These are phyloP conservation scores for Candida dajiaensis DNA, from an alignment of 805 yeast genomes.

Conservation along the genomic window DNA sequence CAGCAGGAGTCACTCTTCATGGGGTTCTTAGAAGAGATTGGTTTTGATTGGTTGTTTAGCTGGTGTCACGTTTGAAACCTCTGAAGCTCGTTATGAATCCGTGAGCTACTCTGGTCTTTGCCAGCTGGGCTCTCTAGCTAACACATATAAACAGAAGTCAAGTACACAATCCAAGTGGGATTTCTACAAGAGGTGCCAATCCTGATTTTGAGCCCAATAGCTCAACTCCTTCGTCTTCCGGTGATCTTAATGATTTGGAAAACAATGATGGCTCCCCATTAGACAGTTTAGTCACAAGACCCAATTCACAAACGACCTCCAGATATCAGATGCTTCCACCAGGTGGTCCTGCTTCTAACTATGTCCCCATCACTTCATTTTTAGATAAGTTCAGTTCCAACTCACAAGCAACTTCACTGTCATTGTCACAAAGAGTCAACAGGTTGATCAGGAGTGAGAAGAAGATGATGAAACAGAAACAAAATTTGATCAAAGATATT, in stretches of 20 bases:
- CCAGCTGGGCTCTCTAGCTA: neutral
- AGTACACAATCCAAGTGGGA: constrained; percentile 11
- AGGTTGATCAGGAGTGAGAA: constrained; percentile 36
- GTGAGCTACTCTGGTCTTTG: neutral
- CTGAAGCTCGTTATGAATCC: neutral
- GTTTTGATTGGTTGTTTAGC: neutral
- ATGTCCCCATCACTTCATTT: constrained; percentile 20
- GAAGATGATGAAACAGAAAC: constrained; percentile 30
- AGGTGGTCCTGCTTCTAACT: constrained; percentile 2
- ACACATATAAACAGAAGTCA: constrained; percentile 2
- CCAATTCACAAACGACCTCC: constrained; percentile 5
- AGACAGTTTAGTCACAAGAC: constrained; percentile 14
- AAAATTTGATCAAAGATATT: constrained; percentile 35
- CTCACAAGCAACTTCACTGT: constrained; percentile 20
- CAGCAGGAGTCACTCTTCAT: neutral
- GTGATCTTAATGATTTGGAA: constrained; percentile 1
- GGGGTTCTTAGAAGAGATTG: no score
- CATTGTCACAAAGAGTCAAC: constrained; percentile 28
- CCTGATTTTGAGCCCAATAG: neutral
- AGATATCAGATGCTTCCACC: constrained; percentile 8
- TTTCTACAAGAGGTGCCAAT: constrained; percentile 11
- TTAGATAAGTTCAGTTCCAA: constrained; percentile 19
- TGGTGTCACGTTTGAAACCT: neutral
- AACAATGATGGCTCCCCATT: constrained; percentile 12
- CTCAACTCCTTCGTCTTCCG: constrained; percentile 8